Base-by-base conservation (phyloP, 495 filamentous ascomycete genomes). In the Rusavskia elegans region DNA sequence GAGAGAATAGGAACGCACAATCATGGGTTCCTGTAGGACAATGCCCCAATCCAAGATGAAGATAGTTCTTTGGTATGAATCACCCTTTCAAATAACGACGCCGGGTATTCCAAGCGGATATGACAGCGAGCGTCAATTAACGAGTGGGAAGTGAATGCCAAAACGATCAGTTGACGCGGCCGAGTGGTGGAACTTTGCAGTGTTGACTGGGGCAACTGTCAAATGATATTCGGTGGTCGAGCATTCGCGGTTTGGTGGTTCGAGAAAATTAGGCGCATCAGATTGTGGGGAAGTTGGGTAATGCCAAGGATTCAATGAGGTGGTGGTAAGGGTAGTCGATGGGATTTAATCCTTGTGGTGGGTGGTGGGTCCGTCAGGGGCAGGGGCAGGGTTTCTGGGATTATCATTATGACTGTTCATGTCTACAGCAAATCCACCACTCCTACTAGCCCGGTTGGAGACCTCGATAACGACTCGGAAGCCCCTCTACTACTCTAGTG, bases 21-120 rank as follows among this genome's bases (percentile, higher is more conserved):
- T 53, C 57, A 59, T 59, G 49, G 45, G 49, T 52, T 50, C 50
- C 38, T 51, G 48, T 3, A 29, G 32, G 51, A 5, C 50, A 16
- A 13, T 37, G 29, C 6, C 17, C 6, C 21, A 38, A 10, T 16
- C 21, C 16, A 45, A 17, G 20, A 14, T 45, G 41, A 45, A 45
- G 11, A 20, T 20, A 3, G 41, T 17, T 45, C 0, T 19, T 2
- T 42, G 7, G 20, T 17, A 21, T 19, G 44, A 46, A 23, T 46
- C 44, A n/a, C 11, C 9, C 14, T 16, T 17, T 3, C 17, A 25
- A 46, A 5, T 10, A 45, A 2, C 5, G 41, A 19, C 3, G 20
- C 5, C 3, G 37, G 14, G 37, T 39, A 39, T 39, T 39, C 37
- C 37, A 14, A 27, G 25, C 25, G 25, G 25, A 27, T 27, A 27